Conservation (phyloP, 257 asterid genomes). For the Nicotiana benthamiana region DNA sequence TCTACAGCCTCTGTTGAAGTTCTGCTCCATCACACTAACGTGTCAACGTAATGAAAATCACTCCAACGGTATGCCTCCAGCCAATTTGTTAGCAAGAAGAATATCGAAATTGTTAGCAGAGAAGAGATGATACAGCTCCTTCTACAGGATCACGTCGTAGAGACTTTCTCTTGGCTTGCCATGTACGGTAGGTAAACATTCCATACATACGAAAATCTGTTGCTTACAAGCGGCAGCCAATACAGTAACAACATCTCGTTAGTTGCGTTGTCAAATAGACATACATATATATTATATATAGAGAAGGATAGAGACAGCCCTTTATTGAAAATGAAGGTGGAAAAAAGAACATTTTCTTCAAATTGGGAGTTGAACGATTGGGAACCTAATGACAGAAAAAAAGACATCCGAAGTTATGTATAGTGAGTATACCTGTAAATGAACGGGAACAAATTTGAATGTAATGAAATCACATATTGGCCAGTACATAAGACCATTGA, state of each 20-base stretch:
- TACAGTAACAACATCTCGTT: background rate
- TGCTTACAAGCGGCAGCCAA: slow-evolving; percentile 75
- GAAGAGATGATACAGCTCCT: background rate
- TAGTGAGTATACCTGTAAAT: slow-evolving; percentile 52
- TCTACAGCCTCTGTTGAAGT: background rate
- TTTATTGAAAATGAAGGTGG: background rate
- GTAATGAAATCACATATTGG: slow-evolving; percentile 80
- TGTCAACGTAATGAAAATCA: background rate
- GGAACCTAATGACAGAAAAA: background rate
- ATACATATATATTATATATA: background rate
- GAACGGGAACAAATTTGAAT: slow-evolving; percentile 80
- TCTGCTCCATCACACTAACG: background rate
- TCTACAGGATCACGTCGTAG: slow-evolving; percentile 15
- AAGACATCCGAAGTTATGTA: background rate
- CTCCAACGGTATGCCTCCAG: background rate
- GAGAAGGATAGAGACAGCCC: background rate
- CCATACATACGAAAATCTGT: slow-evolving; percentile 75
- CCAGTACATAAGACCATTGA: slow-evolving; percentile 71
- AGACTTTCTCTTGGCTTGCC: slow-evolving; percentile 62
- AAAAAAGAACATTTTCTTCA: background rate
- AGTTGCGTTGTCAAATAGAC: background rate
- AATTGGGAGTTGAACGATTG: background rate
- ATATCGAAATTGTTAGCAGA: background rate
- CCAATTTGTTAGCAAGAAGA: background rate
- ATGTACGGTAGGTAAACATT: slow-evolving; percentile 74